Percentiles rank a stretch among this genome's conserved stretches.
Conservation (phyloP, 768 basidiomycete species). For the Suillus occidentalis region DNA sequence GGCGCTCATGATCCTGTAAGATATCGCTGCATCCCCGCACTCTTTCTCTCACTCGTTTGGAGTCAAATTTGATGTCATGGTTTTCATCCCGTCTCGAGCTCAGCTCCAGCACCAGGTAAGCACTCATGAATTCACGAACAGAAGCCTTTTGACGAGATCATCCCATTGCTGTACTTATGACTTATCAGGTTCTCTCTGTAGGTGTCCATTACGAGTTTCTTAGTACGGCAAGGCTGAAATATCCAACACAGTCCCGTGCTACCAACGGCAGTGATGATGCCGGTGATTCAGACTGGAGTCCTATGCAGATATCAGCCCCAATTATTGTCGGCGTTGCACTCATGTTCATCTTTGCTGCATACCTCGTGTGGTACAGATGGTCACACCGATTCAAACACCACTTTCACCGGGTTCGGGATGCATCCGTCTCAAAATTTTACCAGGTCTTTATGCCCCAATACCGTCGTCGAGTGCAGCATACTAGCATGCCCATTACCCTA, state of each 20-base stretch:
- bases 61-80: conserved; percentile 23
- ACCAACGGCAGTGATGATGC: neutral
- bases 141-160: neutral
- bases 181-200: conserved; percentile 22
- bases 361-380: conserved; percentile 27
- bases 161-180: neutral
- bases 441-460: conserved; percentile 18
- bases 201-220: conserved; percentile 5
- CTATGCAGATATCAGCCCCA: conserved; percentile 36
- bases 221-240: neutral
- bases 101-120: neutral
- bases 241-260: conserved; percentile 18
- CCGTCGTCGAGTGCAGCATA: conserved; percentile 16
- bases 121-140: neutral
- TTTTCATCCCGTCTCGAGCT: conserved; percentile 8
- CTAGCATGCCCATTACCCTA: conserved; percentile 19
- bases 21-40: conserved; percentile 14
- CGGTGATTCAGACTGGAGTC: conserved; percentile 15
- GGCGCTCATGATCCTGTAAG: conserved; percentile 13
- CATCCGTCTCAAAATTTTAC: conserved; percentile 17
- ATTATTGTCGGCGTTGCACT: conserved; percentile 34
- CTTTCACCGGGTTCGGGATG: conserved; percentile 16
- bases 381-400: conserved; percentile 7
- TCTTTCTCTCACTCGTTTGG: neutral
- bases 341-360: conserved; percentile 20